Percentiles rank a stretch among this genome's conserved stretches.
phyloP scores from a whole-genome alignment of 192 early-diverging fungal genomes.

The Backusella tarrabulga region DNA sequence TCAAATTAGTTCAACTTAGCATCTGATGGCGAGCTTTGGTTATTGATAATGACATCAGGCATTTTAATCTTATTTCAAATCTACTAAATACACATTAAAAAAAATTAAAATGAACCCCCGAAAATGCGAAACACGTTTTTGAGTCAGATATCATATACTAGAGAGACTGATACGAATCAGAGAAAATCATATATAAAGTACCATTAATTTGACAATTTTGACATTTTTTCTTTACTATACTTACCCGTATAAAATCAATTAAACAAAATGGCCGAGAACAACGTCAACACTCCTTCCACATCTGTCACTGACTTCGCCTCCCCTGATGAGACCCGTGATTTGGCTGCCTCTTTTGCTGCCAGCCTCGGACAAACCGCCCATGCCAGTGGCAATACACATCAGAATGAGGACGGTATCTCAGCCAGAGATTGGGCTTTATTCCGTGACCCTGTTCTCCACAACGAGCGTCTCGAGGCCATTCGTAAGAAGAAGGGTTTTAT shows the following conservation, averaged over 20 bases:
- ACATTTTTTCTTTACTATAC: not conserved
- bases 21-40: not conserved
- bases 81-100: slow-evolving; percentile 10
- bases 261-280: not conserved
- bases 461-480: slow-evolving; percentile 31
- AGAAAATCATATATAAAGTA: not conserved
- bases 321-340: slow-evolving; percentile 7
- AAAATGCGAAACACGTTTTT: slow-evolving; percentile 9
- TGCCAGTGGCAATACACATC: not conserved
- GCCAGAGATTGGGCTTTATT: slow-evolving; percentile 28
- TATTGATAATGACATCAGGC: slow-evolving; percentile 8
- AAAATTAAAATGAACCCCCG: slow-evolving; percentile 5
- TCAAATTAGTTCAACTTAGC: not conserved
- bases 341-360: slow-evolving; percentile 15
- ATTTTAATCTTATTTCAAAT: slow-evolving; percentile 9
- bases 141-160: slow-evolving; percentile 1
- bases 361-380: not conserved
- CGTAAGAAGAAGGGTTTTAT: slow-evolving; percentile 56
- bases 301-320: not conserved
- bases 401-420: slow-evolving; percentile 1
- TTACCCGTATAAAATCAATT: not conserved
- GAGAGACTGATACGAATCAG: not conserved
- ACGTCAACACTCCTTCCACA: slow-evolving; percentile 6
- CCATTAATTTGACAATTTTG: not conserved
- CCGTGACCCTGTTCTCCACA: slow-evolving; percentile 29